Conservation (phyloP, 768 basidiomycete genomes). For the Tylopilus felleus region DNA sequence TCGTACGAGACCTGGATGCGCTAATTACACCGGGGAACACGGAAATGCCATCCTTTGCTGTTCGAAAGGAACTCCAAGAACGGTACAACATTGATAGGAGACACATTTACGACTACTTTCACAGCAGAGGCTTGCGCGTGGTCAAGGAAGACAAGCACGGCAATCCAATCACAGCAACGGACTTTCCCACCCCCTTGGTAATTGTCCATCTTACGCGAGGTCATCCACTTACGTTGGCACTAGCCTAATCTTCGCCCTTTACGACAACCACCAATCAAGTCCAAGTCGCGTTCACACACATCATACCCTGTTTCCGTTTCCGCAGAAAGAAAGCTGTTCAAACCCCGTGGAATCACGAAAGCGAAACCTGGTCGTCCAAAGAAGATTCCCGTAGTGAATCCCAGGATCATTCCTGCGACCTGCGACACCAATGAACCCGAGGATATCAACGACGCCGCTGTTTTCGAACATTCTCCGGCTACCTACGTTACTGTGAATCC, state of each 20-base stretch:
- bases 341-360: slow-evolving; percentile 30
- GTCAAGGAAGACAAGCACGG: slow-evolving; percentile 62
- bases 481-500: slow-evolving; percentile 28
- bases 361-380: slow-evolving; percentile 31
- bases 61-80: slow-evolving; percentile 68
- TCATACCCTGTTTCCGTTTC: slow-evolving; percentile 11
- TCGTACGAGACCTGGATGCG: slow-evolving; percentile 71
- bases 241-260: slow-evolving; percentile 33
- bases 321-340: slow-evolving; percentile 15
- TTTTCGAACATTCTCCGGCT: slow-evolving; percentile 10
- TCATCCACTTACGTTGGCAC: slow-evolving; percentile 7
- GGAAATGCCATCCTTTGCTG: slow-evolving; percentile 73
- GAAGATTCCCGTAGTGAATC: slow-evolving; percentile 14
- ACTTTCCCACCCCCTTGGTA: slow-evolving; percentile 24
- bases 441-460: neutral
- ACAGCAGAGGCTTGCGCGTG: slow-evolving; percentile 58
- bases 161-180: slow-evolving; percentile 38
- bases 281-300: slow-evolving; percentile 16
- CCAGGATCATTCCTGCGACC: neutral
- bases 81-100: slow-evolving; percentile 67
- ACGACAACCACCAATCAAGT: slow-evolving; percentile 25
- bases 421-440: neutral
- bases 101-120: slow-evolving; percentile 79
- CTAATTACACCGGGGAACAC: slow-evolving; percentile 61
- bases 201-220: slow-evolving; percentile 6